A percentile compares a stretch with the other conserved stretches of the same genome.
Evolutionary conservation across 2,329 filamentous ascomycete genomes (phyloP).

Genomic region (Diaporthe humulicola): DNA sequence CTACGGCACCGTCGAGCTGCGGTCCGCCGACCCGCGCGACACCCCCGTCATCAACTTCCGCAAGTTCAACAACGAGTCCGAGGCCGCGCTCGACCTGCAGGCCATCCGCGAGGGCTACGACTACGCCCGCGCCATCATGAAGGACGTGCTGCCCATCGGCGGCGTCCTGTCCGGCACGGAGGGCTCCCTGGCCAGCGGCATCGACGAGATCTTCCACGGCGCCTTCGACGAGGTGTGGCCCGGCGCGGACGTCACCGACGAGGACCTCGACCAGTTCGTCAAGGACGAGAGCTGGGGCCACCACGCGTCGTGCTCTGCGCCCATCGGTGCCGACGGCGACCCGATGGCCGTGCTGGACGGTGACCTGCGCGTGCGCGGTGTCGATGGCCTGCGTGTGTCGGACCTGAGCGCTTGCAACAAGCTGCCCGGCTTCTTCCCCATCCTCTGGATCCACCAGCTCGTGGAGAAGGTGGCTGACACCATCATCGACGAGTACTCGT

Average conservation of each 20-base stretch:
- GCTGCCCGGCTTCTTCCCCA: conserved; percentile 30
- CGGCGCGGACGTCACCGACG: conserved; percentile 6
- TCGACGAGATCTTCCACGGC: conserved; percentile 29
- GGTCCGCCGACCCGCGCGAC: conserved; percentile 42
- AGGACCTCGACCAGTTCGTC: conserved; percentile 25
- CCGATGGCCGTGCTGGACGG: conserved; percentile 32
- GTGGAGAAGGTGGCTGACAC: conserved; percentile 30
- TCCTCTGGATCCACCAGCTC: conserved; percentile 29
- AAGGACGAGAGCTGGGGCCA: conserved; percentile 32
- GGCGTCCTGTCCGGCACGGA: not conserved
- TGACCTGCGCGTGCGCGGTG: conserved; percentile 18
- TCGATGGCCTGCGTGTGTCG: conserved; percentile 23
- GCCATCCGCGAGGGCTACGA: conserved; percentile 53
- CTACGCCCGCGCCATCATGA: conserved; percentile 19
- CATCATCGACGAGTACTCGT: conserved; percentile 26
- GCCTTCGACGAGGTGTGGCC: conserved; percentile 28
- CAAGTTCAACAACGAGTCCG: conserved; percentile 58
- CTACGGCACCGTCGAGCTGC: conserved; percentile 42
- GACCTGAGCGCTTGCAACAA: conserved; percentile 26
- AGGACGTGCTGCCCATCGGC: conserved; percentile 24
- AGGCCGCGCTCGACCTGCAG: conserved; percentile 56
- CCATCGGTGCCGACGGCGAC: conserved; percentile 18
- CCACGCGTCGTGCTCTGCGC: conserved; percentile 28
- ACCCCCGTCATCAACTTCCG: conserved; percentile 61
- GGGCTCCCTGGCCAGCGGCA: conserved; percentile 3